Conservation (phyloP, 1,139 yeast species). For the Suhomyces bokatorum region DNA sequence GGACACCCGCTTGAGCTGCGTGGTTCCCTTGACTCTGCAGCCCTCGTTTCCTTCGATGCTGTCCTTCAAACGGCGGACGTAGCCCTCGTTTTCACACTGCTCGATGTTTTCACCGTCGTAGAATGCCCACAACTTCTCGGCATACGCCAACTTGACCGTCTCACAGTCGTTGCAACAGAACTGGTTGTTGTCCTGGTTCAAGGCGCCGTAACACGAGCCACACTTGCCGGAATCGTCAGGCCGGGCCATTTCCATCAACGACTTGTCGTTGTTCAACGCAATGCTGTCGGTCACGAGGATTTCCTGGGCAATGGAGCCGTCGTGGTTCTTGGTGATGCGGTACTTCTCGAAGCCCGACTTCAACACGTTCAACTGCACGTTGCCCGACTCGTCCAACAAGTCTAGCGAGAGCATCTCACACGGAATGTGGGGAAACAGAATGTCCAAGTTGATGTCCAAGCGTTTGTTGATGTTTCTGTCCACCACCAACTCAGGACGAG, state of each 20-base stretch:
- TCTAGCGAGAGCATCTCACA: constrained; percentile 60
- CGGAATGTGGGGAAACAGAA: constrained; percentile 80
- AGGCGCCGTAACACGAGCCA: constrained; percentile 90
- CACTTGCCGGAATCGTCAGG: constrained; percentile 54
- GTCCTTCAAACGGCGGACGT: constrained; percentile 58
- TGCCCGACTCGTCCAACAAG: constrained; percentile 81
- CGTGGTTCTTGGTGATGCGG: constrained; percentile 49
- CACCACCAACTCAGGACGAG: constrained; percentile 81
- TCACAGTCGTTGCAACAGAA: constrained; percentile 86
- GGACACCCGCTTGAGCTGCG: constrained; percentile 78
- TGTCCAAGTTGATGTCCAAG: constrained; percentile 75
- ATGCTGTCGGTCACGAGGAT: constrained; percentile 21
- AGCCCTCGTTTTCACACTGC: constrained; percentile 90
- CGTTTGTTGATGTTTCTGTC: constrained; percentile 80
- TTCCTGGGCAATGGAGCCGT: constrained; percentile 28
- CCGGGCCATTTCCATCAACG: constrained; percentile 35
- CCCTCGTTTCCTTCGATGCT: constrained; percentile 69
- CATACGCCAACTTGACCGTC: constrained; percentile 78
- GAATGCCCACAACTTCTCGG: constrained; percentile 80
- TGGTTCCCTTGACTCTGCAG: constrained; percentile 79
- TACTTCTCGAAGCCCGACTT: constrained; percentile 71
- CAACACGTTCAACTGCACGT: constrained; percentile 69
- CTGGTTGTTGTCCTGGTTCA: constrained; percentile 60
- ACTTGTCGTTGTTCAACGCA: constrained; percentile 28
- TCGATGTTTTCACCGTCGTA: constrained; percentile 81